Evolutionary conservation across 768 basidiomycete species (phyloP).

Genomic region (Termitomyces sp.): DNA sequence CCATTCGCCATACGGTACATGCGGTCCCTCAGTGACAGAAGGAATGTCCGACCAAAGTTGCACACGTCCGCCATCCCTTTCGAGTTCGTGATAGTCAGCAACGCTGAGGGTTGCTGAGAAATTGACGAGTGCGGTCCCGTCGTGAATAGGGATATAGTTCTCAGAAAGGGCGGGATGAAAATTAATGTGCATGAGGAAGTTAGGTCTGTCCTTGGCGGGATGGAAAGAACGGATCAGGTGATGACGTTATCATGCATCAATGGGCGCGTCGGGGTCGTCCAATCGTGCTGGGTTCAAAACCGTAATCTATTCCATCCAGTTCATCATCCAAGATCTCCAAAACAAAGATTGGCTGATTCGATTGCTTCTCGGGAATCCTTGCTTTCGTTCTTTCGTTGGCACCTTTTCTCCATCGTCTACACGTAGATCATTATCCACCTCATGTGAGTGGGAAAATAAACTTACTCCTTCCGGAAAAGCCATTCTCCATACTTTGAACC

Average conservation of each 20-base stretch:
- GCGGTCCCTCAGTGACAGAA: conserved; percentile 1
- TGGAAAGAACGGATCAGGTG: not conserved
- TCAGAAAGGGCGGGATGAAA: conserved; percentile 35
- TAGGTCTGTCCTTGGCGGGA: not conserved
- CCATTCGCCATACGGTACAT: conserved; percentile 23
- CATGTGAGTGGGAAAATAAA: not conserved
- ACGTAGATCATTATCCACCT: conserved; percentile 1
- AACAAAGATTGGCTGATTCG: not conserved
- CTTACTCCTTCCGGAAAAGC: conserved; percentile 49
- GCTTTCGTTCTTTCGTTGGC: conserved; percentile 20
- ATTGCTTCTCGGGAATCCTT: not conserved
- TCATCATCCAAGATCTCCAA: conserved; percentile 4
- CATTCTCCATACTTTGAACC: conserved; percentile 48
- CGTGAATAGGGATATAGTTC: conserved; percentile 17
- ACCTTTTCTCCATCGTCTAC: conserved; percentile 31
- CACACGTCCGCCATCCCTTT: conserved; percentile 23
- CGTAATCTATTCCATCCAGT: not conserved
- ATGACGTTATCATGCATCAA: conserved; percentile 8
- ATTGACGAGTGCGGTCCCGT: conserved; percentile 19
- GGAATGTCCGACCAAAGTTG: conserved; percentile 41
- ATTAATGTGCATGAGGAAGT: conserved; percentile 24
- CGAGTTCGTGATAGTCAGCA: conserved; percentile 25
- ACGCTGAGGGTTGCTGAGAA: conserved; percentile 29
- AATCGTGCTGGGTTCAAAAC: not conserved
- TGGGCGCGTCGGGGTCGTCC: not conserved